Evolutionary conservation across 2,329 filamentous ascomycete species (phyloP), one percentile per base, ranked within the genome.

Genomic region (Pseudogymnoascus sp.): DNA sequence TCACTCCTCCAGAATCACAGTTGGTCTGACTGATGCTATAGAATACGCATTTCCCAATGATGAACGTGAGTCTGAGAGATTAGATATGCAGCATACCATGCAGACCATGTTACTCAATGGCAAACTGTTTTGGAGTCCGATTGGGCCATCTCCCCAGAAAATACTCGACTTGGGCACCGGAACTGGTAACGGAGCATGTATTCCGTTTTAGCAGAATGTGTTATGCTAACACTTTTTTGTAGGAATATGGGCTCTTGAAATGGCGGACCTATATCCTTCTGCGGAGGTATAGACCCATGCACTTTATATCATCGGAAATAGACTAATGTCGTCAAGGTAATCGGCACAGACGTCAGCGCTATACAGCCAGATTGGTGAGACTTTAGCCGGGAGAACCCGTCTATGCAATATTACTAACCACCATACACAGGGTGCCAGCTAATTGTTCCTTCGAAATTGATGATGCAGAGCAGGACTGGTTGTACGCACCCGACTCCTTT

Each of bases 21-120:
- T 15, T 9, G 18, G 21, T 48, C 39, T 48, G 4, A 48, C 39
- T 15, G 15, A 26, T 21, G 21, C 39, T 76, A 2, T 76, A 2
- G 65, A 74, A 26, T 60, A 61, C 39, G 39, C 39, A 5, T 48
- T 48, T 61, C 65, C 65, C 12, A 67, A 67, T 37, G 65, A 67
- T 10, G 64, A 66, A 28, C 34, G 41, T 13, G 65, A 67, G 52
- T 65, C 65, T 60, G 65, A 67, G 30, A 75, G 39, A 9, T 48
- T 48, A 28, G 39, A 48, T 9, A 48, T 48, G 39, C 39, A 48
- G 21, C 39, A 48, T 26, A 48, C 39, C 7, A 48, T 48, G 39
- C 39, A 48, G 10, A 48, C 39, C 13, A 48, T 48, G 39, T 48
- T 48, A 3, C 39, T 48, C 39, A 48, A 48, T 13, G 21, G 21